Evolutionary conservation across 371 early-diverging fungal species (phyloP).

Genomic region (Thermomucor indicae-seudaticae): DNA sequence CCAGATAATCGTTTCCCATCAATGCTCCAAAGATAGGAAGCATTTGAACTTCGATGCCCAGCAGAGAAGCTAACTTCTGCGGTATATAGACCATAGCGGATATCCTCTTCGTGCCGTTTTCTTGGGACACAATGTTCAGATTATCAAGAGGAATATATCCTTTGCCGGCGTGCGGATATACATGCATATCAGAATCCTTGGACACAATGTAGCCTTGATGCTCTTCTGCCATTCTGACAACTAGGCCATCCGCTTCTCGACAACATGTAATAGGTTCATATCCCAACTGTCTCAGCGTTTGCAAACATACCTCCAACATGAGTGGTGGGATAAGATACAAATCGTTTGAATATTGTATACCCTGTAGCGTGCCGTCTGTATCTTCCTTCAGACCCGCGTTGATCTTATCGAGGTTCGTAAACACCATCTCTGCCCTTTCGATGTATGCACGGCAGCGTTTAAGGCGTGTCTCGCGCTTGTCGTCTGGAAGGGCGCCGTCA

Average conservation of each 20-base stretch:
- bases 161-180: constrained; percentile 44
- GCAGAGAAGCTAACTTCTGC: constrained; percentile 24
- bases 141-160: constrained; percentile 54
- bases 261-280: constrained; percentile 32
- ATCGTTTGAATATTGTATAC: constrained; percentile 23
- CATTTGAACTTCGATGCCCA: constrained; percentile 24
- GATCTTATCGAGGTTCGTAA: constrained; percentile 19
- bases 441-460: constrained; percentile 49
- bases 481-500: constrained; percentile 54
- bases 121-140: constrained; percentile 18
- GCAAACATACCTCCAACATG: constrained; percentile 47
- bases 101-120: constrained; percentile 11
- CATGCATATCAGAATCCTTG: constrained; percentile 58
- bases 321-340: constrained; percentile 53
- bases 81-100: constrained; percentile 45
- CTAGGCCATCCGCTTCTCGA: constrained; percentile 54
- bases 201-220: constrained; percentile 48
- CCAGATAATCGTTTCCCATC: constrained; percentile 54
- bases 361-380: constrained; percentile 8
- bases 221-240: constrained; percentile 37
- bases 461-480: constrained; percentile 47
- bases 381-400: constrained; percentile 13
- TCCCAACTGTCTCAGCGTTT: constrained; percentile 33
- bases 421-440: constrained; percentile 16
- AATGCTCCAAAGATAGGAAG: constrained; percentile 53